Evolutionary conservation across 2,329 filamentous ascomycete genomes (phyloP).

Genomic region (Verticillium nubilum): DNA sequence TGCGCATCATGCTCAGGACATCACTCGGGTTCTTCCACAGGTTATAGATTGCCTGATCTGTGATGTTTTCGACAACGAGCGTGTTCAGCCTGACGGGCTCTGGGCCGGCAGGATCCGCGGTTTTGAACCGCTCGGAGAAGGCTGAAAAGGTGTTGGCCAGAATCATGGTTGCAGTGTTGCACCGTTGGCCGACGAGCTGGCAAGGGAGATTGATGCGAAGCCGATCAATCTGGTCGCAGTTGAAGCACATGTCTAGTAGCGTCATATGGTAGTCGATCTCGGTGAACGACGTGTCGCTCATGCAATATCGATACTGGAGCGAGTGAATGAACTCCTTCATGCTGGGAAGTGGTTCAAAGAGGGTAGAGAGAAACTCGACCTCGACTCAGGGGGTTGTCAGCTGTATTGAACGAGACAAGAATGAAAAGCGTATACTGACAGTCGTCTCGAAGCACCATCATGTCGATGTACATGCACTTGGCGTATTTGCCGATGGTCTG

Average conservation of each 20-base stretch:
- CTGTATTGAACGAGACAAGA: background rate
- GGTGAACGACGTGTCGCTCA: slow-evolving; percentile 43
- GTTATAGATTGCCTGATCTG: slow-evolving; percentile 39
- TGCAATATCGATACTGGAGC: slow-evolving; percentile 39
- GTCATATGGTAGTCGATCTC: slow-evolving; percentile 38
- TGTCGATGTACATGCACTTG: slow-evolving; percentile 43
- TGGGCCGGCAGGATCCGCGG: slow-evolving; percentile 26
- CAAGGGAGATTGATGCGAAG: slow-evolving; percentile 47
- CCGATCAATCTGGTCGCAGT: slow-evolving; percentile 37
- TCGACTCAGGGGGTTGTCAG: slow-evolving; percentile 31
- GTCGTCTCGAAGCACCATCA: slow-evolving; percentile 48
- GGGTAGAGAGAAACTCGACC: slow-evolving; percentile 38
- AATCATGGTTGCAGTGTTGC: slow-evolving; percentile 43
- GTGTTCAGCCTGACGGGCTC: slow-evolving; percentile 32
- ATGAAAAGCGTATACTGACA: slow-evolving; percentile 31
- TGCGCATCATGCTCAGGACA: slow-evolving; percentile 39
- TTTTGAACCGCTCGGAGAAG: slow-evolving; percentile 32
- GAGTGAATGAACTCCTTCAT: slow-evolving; percentile 39
- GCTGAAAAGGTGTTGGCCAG: slow-evolving; percentile 46
- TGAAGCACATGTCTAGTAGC: slow-evolving; percentile 35
- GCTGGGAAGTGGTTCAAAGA: slow-evolving; percentile 39
- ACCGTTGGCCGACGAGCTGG: slow-evolving; percentile 40
- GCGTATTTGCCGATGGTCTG: slow-evolving; percentile 40
- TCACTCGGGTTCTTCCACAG: slow-evolving; percentile 48
- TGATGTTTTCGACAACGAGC: slow-evolving; percentile 45